Conservation (phyloP, 176 grass and related monocot genomes). For the Oryza rufipogon region DNA sequence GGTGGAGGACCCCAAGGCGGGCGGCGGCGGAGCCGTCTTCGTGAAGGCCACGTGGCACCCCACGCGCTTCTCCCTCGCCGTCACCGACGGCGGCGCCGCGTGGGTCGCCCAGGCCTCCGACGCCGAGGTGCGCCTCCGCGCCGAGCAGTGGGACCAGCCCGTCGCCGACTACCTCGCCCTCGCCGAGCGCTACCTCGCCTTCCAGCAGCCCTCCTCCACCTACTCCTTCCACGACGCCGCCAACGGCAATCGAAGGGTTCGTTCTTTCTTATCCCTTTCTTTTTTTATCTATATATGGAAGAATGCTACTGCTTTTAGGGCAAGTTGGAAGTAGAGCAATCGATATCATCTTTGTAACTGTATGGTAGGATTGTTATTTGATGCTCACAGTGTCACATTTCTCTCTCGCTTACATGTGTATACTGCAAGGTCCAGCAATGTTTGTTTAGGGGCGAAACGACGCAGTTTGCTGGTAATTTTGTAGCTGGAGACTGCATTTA, state of each 20-base stretch:
- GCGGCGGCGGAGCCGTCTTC: constrained; percentile 43
- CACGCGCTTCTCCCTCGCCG: constrained; percentile 73
- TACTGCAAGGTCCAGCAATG: not conserved
- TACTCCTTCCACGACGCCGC: constrained; percentile 88
- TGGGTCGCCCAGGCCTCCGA: constrained; percentile 86
- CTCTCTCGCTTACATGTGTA: not conserved
- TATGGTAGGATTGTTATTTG: not conserved
- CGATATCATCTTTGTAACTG: not conserved
- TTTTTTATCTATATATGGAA: not conserved
- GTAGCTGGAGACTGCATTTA: not conserved
- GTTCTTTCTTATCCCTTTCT: not conserved
- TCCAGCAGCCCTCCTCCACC: constrained; percentile 68
- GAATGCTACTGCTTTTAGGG: not conserved
- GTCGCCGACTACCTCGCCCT: constrained; percentile 68
- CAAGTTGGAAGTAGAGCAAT: not conserved
- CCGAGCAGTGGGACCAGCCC: constrained; percentile 95
- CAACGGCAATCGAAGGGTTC: constrained; percentile 63
- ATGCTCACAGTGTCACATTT: not conserved
- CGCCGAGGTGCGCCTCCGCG: constrained; percentile 79
- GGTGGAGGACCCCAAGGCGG: constrained; percentile 65
- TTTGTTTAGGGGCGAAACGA: not conserved
- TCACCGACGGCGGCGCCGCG: constrained; percentile 74
- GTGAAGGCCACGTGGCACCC: constrained; percentile 79
- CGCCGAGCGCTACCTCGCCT: constrained; percentile 77
- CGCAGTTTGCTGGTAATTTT: not conserved